Percentiles rank a stretch among this genome's conserved stretches.
Evolutionary conservation across 2,329 filamentous ascomycete genomes (phyloP).

Genomic region (Ceratocystis papillata): DNA sequence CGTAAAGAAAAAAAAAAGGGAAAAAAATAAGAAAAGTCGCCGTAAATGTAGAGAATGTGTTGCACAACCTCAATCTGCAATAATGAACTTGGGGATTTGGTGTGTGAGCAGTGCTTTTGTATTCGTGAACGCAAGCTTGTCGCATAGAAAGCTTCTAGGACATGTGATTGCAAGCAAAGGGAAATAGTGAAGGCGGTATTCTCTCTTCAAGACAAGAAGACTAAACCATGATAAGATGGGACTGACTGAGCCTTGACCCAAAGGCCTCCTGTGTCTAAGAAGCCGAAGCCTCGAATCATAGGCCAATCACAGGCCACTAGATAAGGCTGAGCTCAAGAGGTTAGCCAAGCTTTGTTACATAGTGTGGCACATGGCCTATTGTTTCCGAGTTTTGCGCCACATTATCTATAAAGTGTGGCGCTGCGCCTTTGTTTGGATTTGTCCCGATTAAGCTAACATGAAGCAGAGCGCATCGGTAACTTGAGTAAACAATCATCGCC

Average conservation of each 20-base stretch:
- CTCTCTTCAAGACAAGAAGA: background rate
- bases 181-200: background rate
- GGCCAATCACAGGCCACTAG: background rate
- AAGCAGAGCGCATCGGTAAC: background rate
- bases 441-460: constrained; percentile 17
- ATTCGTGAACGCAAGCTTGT: background rate
- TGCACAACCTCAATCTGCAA: background rate
- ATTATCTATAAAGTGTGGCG: constrained; percentile 14
- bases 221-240: background rate
- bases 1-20: background rate
- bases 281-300: constrained; percentile 2
- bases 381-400: constrained; percentile 4
- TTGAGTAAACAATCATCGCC: background rate
- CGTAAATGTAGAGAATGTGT: background rate
- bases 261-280: constrained; percentile 2
- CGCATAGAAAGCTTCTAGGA: background rate
- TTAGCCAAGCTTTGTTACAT: background rate
- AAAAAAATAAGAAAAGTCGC: background rate
- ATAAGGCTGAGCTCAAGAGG: background rate
- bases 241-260: constrained; percentile 4
- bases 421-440: background rate
- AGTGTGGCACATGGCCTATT: background rate
- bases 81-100: background rate
- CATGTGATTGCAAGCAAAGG: background rate
- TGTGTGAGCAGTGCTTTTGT: background rate